Evolutionary conservation across 139 green algal species (phyloP).

Genomic region (Haematococcus sp.): DNA sequence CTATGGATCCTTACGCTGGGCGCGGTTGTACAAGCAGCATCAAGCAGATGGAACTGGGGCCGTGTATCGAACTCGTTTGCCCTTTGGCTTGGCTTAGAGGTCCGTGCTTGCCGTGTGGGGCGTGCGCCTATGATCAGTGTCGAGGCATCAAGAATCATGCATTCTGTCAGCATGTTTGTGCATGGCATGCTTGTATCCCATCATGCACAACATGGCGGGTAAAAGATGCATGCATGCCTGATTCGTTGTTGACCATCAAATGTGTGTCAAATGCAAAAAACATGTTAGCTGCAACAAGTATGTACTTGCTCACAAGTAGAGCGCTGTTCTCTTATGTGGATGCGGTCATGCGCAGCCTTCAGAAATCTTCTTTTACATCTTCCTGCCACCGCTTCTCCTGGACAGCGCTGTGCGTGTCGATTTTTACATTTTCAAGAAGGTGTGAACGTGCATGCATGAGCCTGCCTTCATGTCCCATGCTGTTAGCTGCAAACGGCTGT

Average conservation of each 20-base stretch:
- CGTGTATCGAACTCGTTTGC: constrained; percentile 71
- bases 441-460: constrained; percentile 6
- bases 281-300: not conserved
- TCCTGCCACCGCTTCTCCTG: constrained; percentile 78
- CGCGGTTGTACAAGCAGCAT: constrained; percentile 17
- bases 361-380: constrained; percentile 85
- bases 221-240: not conserved
- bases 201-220: not conserved
- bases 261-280: not conserved
- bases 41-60: constrained; percentile 29
- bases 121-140: not conserved
- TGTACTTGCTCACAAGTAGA: not conserved
- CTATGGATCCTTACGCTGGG: constrained; percentile 48
- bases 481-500: too few species aligned
- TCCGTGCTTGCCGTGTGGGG: not conserved
- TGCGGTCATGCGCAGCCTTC: constrained; percentile 44
- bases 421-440: constrained; percentile 92
- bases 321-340: too few species aligned
- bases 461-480: not conserved
- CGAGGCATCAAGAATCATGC: too few species aligned
- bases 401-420: constrained; percentile 70
- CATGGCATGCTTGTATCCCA: not conserved
- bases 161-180: too few species aligned
- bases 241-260: not conserved
- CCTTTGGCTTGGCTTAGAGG: constrained; percentile 77